Evolutionary conservation across 2,329 filamentous ascomycete species (phyloP).

Genomic region (Venturia oleaginea): DNA sequence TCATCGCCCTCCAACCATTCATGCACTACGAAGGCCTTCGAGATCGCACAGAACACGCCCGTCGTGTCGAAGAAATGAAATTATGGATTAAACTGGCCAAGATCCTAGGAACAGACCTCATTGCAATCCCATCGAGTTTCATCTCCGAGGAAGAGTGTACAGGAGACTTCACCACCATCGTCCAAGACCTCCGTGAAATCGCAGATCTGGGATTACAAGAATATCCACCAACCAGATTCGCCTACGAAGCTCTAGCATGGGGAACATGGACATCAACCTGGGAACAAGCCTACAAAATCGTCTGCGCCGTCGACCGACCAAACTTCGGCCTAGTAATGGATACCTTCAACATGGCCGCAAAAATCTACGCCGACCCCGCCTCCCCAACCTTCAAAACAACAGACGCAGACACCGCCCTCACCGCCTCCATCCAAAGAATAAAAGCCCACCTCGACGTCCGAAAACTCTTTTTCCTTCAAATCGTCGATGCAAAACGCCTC

Average conservation of each 20-base stretch:
- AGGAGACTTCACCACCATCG: conserved; percentile 46
- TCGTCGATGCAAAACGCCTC: conserved; percentile 64
- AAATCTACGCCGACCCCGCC: conserved; percentile 61
- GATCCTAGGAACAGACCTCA: conserved; percentile 58
- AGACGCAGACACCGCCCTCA: conserved; percentile 47
- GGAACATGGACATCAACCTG: conserved; percentile 62
- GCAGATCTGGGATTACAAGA: conserved; percentile 57
- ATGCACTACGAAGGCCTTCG: conserved; percentile 67
- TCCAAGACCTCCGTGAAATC: conserved; percentile 52
- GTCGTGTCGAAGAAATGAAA: conserved; percentile 52
- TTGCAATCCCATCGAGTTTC: conserved; percentile 67
- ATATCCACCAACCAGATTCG: conserved; percentile 53
- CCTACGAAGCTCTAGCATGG: conserved; percentile 67
- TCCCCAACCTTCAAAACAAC: conserved; percentile 40
- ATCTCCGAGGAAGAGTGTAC: conserved; percentile 45
- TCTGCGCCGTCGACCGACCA: conserved; percentile 52
- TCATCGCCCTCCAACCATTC: conserved; percentile 68
- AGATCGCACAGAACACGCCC: conserved; percentile 49
- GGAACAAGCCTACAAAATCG: conserved; percentile 63
- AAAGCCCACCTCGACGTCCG: conserved; percentile 46
- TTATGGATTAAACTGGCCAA: conserved; percentile 61
- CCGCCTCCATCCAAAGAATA: conserved; percentile 46
- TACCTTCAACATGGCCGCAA: conserved; percentile 67
- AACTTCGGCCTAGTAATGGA: conserved; percentile 74
- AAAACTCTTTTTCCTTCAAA: conserved; percentile 68